Base-by-base conservation (phyloP, 768 basidiomycete species). In the Paxillus rubicundulus region DNA sequence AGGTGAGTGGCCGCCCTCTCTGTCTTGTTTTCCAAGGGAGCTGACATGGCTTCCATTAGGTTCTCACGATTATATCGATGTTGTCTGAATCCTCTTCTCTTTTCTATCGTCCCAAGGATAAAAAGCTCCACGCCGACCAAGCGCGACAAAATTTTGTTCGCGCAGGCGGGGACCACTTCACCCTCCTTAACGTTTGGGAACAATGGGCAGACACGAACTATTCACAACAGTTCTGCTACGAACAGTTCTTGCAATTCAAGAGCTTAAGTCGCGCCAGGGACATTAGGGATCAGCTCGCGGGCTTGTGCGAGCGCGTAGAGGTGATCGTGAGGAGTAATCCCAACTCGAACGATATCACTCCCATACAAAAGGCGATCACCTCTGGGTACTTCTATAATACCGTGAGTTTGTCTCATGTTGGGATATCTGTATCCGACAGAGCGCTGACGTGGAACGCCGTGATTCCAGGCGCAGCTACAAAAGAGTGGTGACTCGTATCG, bases 171-270 rank as follows among this genome's bases (percentile, higher is more conserved):
- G 97, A 99, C 63, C 97, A 98, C 72, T 99, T 98, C 67, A 98
- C 96, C 6, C 72, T 99, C 20, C 78, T 99, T 24, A 98, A 98
- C 67, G 92, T 98, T 12, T 98, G 94, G 89, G 95, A 98, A 67
- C 95, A 98, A 65, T 99, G 97, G 97, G 90, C 90, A 17, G 97
- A 99, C 57, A 92, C 95, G 20, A 93, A 93, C 63, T 98, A 94
- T 66, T 95, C 92, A 18, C 92, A 98, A 66, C 92, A 95, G 62
- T 97, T 92, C 73, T 95, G 92, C 63, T 97, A 95, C 67, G 94
- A 96, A 65, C 91, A 95, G 58, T 98, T 91, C 73, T 70, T 97
- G 45, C 95, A 96, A 66, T 94, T 87, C 79, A 97, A 98, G 79
- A 92, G 89, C 56, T 75, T 99, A 21, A 89, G 87, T 62, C 82